phyloP scores from a whole-genome alignment of 768 basidiomycete genomes.

The Russula olivacea region DNA sequence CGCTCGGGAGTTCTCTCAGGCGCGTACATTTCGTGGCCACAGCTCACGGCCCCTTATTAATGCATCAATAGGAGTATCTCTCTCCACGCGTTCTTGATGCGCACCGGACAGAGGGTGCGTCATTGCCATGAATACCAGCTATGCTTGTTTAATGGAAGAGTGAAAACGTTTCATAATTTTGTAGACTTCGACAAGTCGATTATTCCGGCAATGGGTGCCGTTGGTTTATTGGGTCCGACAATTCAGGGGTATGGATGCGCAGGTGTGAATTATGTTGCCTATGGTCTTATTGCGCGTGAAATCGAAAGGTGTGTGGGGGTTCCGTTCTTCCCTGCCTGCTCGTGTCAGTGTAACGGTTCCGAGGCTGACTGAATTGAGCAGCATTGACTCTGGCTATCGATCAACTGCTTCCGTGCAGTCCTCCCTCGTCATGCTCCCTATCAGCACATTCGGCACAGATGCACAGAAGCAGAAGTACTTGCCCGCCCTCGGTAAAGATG shows the following conservation, averaged over 20 bases:
- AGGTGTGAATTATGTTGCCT: conserved; percentile 84
- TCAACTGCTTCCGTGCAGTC: conserved; percentile 94
- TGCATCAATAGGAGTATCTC: conserved; percentile 59
- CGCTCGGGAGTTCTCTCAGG: conserved; percentile 76
- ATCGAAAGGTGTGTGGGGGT: conserved; percentile 74
- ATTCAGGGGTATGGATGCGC: conserved; percentile 94
- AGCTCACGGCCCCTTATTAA: neutral
- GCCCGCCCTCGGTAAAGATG: conserved; percentile 61
- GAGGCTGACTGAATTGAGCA: conserved; percentile 30
- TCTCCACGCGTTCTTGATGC: conserved; percentile 84
- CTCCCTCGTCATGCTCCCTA: conserved; percentile 94
- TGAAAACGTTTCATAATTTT: neutral
- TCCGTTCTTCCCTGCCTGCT: neutral
- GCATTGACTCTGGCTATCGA: conserved; percentile 94
- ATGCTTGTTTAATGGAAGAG: neutral
- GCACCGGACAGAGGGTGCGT: conserved; percentile 79
- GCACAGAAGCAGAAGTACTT: conserved; percentile 89
- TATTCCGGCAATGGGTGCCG: conserved; percentile 85
- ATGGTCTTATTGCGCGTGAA: conserved; percentile 90
- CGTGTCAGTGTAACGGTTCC: neutral
- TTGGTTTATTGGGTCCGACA: conserved; percentile 88
- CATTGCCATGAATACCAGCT: neutral
- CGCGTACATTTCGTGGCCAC: conserved; percentile 28
- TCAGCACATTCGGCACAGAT: conserved; percentile 81
- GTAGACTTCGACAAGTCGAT: conserved; percentile 72